phyloP scores from a whole-genome alignment of 2,329 filamentous ascomycete genomes.

The Cercospora sesami region DNA sequence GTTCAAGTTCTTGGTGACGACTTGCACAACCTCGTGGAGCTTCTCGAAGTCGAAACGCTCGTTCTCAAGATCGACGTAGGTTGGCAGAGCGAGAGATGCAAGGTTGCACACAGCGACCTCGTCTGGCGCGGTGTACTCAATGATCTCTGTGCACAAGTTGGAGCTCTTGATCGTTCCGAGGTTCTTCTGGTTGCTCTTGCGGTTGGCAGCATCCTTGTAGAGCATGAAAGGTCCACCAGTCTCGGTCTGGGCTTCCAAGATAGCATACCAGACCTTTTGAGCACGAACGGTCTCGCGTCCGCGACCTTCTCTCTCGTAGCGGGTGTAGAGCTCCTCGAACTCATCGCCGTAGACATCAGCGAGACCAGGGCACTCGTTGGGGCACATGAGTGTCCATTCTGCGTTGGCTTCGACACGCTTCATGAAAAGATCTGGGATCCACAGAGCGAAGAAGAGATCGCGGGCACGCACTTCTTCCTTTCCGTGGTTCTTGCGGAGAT shows the following conservation, averaged over 20 bases:
- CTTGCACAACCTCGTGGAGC: constrained; percentile 89
- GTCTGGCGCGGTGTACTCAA: constrained; percentile 95
- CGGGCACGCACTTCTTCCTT: constrained; percentile 97
- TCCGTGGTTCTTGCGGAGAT: constrained; percentile 98
- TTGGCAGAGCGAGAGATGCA: constrained; percentile 87
- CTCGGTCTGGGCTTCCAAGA: constrained; percentile 97
- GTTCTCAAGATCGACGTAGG: constrained; percentile 82
- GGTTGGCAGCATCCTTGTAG: constrained; percentile 98
- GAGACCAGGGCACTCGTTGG: constrained; percentile 90
- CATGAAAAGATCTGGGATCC: constrained; percentile 99
- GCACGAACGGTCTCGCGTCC: constrained; percentile 91
- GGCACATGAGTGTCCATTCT: constrained; percentile 97
- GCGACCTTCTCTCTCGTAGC: constrained; percentile 82
- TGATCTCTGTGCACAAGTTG: constrained; percentile 97
- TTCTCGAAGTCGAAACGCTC: constrained; percentile 93
- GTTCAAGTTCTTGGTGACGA: constrained; percentile 94
- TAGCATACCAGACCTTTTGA: constrained; percentile 99
- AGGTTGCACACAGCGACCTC: constrained; percentile 99
- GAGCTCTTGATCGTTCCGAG: constrained; percentile 97
- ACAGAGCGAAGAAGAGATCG: constrained; percentile 95
- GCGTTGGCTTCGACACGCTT: constrained; percentile 97
- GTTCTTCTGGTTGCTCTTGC: constrained; percentile 99
- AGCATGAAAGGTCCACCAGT: constrained; percentile 99
- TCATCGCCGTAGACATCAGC: constrained; percentile 97
- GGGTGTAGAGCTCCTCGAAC: constrained; percentile 90